These are phyloP conservation scores for Ophiostoma sp. DNA, from an alignment of 2,329 filamentous ascomycete species.

Conservation along the genomic window DNA sequence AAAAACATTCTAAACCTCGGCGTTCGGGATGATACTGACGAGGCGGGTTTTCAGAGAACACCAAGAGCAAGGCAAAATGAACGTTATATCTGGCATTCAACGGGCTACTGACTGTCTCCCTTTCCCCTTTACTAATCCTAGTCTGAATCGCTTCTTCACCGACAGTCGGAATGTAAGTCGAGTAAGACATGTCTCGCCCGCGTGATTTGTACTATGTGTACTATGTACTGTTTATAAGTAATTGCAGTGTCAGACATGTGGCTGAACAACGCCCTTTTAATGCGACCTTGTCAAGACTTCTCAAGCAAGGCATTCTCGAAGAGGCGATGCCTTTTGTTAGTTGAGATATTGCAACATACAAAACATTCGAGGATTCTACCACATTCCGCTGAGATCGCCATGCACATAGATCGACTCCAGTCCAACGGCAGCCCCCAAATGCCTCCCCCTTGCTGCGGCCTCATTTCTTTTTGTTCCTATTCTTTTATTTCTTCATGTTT, in stretches of 20 bases:
- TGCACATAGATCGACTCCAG: neutral
- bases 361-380: too few species aligned
- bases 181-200: neutral
- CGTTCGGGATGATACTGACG: neutral
- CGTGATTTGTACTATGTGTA: neutral
- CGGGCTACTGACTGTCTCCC: too few species aligned
- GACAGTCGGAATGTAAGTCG: conserved; percentile 6
- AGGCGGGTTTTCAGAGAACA: neutral
- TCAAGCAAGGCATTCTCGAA: too few species aligned
- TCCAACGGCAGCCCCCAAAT: neutral
- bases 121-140: neutral
- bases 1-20: neutral
- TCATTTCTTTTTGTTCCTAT: neutral
- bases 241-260: neutral
- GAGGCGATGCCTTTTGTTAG: too few species aligned
- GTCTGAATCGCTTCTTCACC: neutral
- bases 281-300: neutral
- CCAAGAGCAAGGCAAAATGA: too few species aligned
- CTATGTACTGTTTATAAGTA: neutral
- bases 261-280: neutral
- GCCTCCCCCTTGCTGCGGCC: neutral
- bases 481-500: neutral
- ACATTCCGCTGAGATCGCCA: neutral
- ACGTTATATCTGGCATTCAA: too few species aligned
- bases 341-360: too few species aligned